These are phyloP conservation scores for Fagus crenata DNA, from an alignment of 306 rosid species.

Conservation along the genomic window DNA sequence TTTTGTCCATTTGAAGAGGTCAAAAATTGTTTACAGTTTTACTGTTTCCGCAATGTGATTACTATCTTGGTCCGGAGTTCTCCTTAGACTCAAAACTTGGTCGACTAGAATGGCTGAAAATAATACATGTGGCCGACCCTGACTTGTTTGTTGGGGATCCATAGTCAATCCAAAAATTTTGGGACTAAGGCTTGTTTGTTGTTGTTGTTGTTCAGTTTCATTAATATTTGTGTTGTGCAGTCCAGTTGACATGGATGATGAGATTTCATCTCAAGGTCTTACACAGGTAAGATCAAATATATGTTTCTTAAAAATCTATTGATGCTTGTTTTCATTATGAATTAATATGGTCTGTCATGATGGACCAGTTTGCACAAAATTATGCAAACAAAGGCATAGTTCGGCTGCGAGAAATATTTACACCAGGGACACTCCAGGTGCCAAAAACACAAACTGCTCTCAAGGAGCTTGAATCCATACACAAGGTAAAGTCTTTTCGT, in stretches of 20 bases:
- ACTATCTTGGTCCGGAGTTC: conserved; percentile 1
- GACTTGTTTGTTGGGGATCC: too few species aligned
- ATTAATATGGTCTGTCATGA: conserved; percentile 22
- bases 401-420: conserved; percentile 83
- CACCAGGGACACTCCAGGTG: conserved; percentile 72
- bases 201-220: background rate
- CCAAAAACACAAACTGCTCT: conserved; percentile 73
- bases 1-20: conserved; percentile 23
- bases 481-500: conserved; percentile 57
- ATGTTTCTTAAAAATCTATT: conserved; percentile 11
- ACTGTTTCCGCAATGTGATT: background rate
- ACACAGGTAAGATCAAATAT: conserved; percentile 58
- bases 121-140: too few species aligned
- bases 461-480: conserved; percentile 88
- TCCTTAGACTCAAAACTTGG: conserved; percentile 23
- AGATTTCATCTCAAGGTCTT: conserved; percentile 81
- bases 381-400: conserved; percentile 82
- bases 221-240: conserved; percentile 51
- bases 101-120: background rate
- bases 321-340: conserved; percentile 28
- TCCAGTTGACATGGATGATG: conserved; percentile 84
- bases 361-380: conserved; percentile 70
- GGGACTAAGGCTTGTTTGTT: too few species aligned
- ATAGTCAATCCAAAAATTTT: too few species aligned
- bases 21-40: background rate